A percentile compares a stretch with the other conserved stretches of the same genome.
Conservation (phyloP, 2,329 filamentous ascomycete genomes). For the Neocatenulostroma microsporum region DNA sequence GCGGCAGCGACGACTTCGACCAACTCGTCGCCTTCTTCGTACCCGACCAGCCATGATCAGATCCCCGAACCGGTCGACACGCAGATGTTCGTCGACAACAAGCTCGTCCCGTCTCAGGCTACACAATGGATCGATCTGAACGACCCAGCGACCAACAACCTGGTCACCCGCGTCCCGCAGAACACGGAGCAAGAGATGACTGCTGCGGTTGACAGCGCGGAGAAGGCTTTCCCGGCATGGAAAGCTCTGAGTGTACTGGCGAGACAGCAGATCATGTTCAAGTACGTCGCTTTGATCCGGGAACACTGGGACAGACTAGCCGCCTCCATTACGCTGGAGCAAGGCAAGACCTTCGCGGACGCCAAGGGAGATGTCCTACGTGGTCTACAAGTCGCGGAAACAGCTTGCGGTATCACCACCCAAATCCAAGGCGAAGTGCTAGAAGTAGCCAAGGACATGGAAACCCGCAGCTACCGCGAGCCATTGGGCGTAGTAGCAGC, state of each 20-base stretch:
- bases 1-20: constrained; percentile 45
- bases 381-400: constrained; percentile 77
- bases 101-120: constrained; percentile 61
- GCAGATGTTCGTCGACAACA: constrained; percentile 74
- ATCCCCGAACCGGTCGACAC: constrained; percentile 62
- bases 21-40: constrained; percentile 46
- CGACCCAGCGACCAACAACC: constrained; percentile 78
- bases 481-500: constrained; percentile 73
- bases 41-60: constrained; percentile 64
- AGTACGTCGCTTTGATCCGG: constrained; percentile 68
- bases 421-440: constrained; percentile 76
- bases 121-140: constrained; percentile 69
- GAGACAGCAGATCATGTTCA: constrained; percentile 81
- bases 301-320: constrained; percentile 81
- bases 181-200: constrained; percentile 70
- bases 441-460: constrained; percentile 84
- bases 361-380: constrained; percentile 74
- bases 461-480: constrained; percentile 74
- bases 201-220: constrained; percentile 65
- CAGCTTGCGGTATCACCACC: constrained; percentile 70
- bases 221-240: constrained; percentile 70
- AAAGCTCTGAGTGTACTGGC: constrained; percentile 62
- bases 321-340: constrained; percentile 77
- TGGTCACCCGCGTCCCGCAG: constrained; percentile 75
- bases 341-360: constrained; percentile 82